These are phyloP conservation scores for Mortierella sp. DNA, from an alignment of 371 early-diverging fungal genomes.

Conservation along the genomic window DNA sequence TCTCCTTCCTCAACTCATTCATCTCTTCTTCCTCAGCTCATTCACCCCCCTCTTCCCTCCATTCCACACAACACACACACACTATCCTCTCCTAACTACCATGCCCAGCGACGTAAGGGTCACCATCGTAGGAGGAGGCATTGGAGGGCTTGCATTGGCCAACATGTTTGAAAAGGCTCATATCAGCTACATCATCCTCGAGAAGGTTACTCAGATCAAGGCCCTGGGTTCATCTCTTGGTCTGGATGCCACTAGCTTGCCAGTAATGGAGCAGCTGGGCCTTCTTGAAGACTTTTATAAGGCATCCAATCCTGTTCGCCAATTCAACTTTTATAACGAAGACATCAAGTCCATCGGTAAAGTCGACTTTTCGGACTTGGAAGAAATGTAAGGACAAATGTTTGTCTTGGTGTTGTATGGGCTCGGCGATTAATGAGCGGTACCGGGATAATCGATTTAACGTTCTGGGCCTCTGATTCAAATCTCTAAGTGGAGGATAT, in stretches of 20 bases:
- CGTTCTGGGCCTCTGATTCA: neutral
- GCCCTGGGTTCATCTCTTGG: slow-evolving; percentile 41
- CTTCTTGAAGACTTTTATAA: slow-evolving; percentile 36
- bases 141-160: slow-evolving; percentile 42
- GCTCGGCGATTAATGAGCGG: no score
- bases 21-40: no score
- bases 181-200: slow-evolving; percentile 39
- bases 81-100: neutral
- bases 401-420: neutral
- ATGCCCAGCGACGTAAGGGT: slow-evolving; percentile 22
- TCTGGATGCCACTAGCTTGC: slow-evolving; percentile 32
- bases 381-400: slow-evolving; percentile 31
- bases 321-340: slow-evolving; percentile 48
- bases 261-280: slow-evolving; percentile 47
- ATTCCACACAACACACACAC: no score
- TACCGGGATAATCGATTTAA: slow-evolving; percentile 4
- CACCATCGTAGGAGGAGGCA: slow-evolving; percentile 46
- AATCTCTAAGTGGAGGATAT: slow-evolving; percentile 32
- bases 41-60: no score
- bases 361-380: slow-evolving; percentile 39
- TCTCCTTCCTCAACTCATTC: neutral
- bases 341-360: slow-evolving; percentile 16
- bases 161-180: slow-evolving; percentile 44
- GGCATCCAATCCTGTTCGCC: slow-evolving; percentile 40
- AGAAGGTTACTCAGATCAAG: slow-evolving; percentile 27